Evolutionary conservation across 768 basidiomycete genomes (phyloP).

Genomic region (Hericium alpestre): DNA sequence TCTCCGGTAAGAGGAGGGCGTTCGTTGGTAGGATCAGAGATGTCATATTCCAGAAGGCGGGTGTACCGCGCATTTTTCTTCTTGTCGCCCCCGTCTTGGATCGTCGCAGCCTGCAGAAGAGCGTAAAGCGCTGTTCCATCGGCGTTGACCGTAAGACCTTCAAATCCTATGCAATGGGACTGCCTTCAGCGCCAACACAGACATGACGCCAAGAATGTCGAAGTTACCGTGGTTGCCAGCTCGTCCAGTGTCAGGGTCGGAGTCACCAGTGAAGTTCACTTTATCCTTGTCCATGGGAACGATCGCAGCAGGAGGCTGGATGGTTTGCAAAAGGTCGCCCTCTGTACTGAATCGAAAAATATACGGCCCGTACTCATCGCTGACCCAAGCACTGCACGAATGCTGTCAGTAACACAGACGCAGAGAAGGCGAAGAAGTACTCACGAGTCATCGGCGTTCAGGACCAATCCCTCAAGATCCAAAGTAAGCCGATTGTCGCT

Average conservation of each 20-base stretch:
- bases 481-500: slow-evolving; percentile 39
- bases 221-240: slow-evolving; percentile 40
- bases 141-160: slow-evolving; percentile 44
- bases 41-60: slow-evolving; percentile 45
- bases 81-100: slow-evolving; percentile 48
- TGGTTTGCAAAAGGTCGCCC: slow-evolving; percentile 43
- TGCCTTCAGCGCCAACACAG: background rate
- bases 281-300: slow-evolving; percentile 36
- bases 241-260: slow-evolving; percentile 42
- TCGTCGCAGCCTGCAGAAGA: slow-evolving; percentile 50
- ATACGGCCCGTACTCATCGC: slow-evolving; percentile 63
- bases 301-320: slow-evolving; percentile 48
- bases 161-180: slow-evolving; percentile 33
- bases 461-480: slow-evolving; percentile 50
- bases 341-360: slow-evolving; percentile 41
- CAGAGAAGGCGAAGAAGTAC: slow-evolving; percentile 9
- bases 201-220: background rate
- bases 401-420: background rate
- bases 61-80: slow-evolving; percentile 41
- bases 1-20: slow-evolving; percentile 38
- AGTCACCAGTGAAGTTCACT: slow-evolving; percentile 41
- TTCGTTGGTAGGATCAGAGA: slow-evolving; percentile 21
- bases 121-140: slow-evolving; percentile 43
- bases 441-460: slow-evolving; percentile 48
- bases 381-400: slow-evolving; percentile 42